phyloP scores from a whole-genome alignment of 2,329 filamentous ascomycete species.

The Fusarium hainanense region DNA sequence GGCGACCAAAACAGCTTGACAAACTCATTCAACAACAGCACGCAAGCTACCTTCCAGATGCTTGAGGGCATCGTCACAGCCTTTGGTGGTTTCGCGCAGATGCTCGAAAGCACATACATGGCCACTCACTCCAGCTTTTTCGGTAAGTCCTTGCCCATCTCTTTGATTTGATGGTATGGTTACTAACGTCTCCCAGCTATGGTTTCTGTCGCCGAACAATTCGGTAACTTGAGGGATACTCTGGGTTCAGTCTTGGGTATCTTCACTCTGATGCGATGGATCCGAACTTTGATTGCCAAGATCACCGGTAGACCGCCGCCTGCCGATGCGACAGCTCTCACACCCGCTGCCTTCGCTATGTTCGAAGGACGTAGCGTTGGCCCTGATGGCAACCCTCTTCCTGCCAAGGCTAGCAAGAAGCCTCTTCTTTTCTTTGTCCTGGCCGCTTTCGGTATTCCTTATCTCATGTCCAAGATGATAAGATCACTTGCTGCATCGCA shows the following conservation, averaged over 20 bases:
- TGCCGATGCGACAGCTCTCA: slow-evolving; percentile 86
- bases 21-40: slow-evolving; percentile 94
- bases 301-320: slow-evolving; percentile 91
- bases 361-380: slow-evolving; percentile 78
- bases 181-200: slow-evolving; percentile 71
- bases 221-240: slow-evolving; percentile 91
- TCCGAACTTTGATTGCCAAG: slow-evolving; percentile 90
- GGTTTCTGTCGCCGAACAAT: slow-evolving; percentile 98
- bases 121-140: slow-evolving; percentile 99
- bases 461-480: slow-evolving; percentile 97
- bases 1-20: slow-evolving; percentile 95
- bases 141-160: slow-evolving; percentile 66
- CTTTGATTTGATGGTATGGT: not conserved
- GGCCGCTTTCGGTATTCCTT: slow-evolving; percentile 94
- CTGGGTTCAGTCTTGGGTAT: slow-evolving; percentile 94
- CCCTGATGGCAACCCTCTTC: slow-evolving; percentile 71
- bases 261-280: slow-evolving; percentile 95
- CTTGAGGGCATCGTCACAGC: slow-evolving; percentile 96
- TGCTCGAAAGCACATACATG: slow-evolving; percentile 99
- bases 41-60: slow-evolving; percentile 96
- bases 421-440: slow-evolving; percentile 96
- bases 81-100: slow-evolving; percentile 97
- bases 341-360: slow-evolving; percentile 87
- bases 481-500: slow-evolving; percentile 83
- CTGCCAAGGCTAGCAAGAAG: slow-evolving; percentile 86